These are phyloP conservation scores for Penicillium soppii DNA, from an alignment of 495 filamentous ascomycete species.

Conservation along the genomic window DNA sequence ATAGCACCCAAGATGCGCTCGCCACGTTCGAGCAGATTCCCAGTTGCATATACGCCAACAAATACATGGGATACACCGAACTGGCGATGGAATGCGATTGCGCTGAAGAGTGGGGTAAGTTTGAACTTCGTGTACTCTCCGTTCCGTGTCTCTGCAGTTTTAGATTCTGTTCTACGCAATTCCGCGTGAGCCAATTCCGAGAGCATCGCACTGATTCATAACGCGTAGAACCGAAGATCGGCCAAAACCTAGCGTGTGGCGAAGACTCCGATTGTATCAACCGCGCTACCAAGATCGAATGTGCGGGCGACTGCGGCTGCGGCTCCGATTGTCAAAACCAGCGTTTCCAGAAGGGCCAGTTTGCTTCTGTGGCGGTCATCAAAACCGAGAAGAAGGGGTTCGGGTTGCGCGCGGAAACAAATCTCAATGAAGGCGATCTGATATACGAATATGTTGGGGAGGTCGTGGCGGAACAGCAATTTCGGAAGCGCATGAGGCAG, in stretches of 20 bases:
- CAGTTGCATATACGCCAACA: conserved; percentile 83
- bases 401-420: conserved; percentile 77
- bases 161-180: too few species aligned
- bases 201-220: conserved; percentile 7
- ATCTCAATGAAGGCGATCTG: conserved; percentile 79
- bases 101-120: conserved; percentile 93
- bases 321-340: conserved; percentile 89
- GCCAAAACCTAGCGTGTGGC: conserved; percentile 80
- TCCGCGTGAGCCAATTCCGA: neutral
- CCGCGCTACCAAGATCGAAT: conserved; percentile 96
- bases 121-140: neutral
- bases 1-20: conserved; percentile 73
- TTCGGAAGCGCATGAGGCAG: conserved; percentile 81
- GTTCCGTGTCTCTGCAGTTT: neutral
- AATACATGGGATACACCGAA: conserved; percentile 85
- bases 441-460: conserved; percentile 99
- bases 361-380: conserved; percentile 89
- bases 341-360: conserved; percentile 88
- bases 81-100: conserved; percentile 96
- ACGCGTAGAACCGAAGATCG: conserved; percentile 56
- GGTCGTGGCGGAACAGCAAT: conserved; percentile 89
- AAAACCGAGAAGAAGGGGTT: conserved; percentile 97
- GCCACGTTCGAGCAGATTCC: conserved; percentile 76
- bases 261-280: conserved; percentile 99
- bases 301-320: conserved; percentile 81